Conservation (phyloP, 2,329 filamentous ascomycete species). For the Neofusicoccum sp. region DNA sequence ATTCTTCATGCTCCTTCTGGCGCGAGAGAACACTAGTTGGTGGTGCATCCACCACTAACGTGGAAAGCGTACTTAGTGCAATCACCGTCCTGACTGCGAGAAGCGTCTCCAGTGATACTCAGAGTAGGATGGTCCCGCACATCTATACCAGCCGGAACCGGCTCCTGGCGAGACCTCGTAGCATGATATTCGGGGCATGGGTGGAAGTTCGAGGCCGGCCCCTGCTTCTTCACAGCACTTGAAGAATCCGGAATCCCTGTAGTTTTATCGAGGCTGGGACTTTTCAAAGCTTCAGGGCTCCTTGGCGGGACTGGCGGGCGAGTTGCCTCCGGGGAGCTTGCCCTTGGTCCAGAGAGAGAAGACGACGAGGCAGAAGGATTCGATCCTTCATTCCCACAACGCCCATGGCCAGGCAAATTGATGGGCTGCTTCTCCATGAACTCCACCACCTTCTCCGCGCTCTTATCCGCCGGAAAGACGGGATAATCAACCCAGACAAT, state of each 20-base stretch:
- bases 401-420: neutral
- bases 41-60: neutral
- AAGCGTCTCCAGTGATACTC: neutral
- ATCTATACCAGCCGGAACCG: neutral
- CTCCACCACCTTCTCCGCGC: slow-evolving; percentile 38
- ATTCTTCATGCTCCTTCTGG: neutral
- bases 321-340: neutral
- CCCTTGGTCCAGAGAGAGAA: neutral
- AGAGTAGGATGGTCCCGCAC: neutral
- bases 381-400: neutral
- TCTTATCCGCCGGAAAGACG: slow-evolving; percentile 43
- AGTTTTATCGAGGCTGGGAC: too few species aligned
- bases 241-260: neutral
- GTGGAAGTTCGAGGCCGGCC: neutral
- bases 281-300: neutral
- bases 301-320: neutral
- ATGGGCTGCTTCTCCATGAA: slow-evolving; percentile 22
- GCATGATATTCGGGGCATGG: neutral
- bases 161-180: neutral
- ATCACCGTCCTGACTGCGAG: neutral
- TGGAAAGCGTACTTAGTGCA: slow-evolving; percentile 3
- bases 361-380: neutral
- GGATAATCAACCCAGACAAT: slow-evolving; percentile 45
- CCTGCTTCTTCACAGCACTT: neutral
- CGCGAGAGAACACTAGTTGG: neutral